Base-by-base conservation (phyloP, 306 rosid genomes). In the Dryas octopetala region DNA sequence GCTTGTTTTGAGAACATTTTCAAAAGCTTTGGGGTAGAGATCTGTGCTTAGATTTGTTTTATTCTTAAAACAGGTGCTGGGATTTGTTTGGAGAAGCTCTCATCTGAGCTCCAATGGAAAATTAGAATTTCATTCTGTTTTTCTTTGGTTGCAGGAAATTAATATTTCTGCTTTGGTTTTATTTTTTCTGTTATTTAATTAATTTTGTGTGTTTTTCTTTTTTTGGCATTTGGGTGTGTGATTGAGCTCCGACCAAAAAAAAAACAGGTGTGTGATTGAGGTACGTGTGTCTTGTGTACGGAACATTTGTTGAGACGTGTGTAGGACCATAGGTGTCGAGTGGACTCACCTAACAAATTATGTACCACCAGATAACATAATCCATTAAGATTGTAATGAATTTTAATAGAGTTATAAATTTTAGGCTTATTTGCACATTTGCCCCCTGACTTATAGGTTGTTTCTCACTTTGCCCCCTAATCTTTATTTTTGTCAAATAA, bases 1-100 rank as follows among this genome's bases (percentile, higher is more conserved):
- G 76, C 71, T 72, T 91, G 83, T 62, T 86, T 78, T 17, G 85
- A 11, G 0, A 88, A 78, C 88, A 78, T 82, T 80, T 75, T 78
- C 78, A 49, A 51, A 32, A 2, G 38, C 1, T 32, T 32, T 32
- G 38, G 38, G 2, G 38, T 2, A 32, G 3, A 32, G 38, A 50
- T 53, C 13, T 46, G 47, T 50, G 54, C 38, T 46, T 46, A n/a
- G 71, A 48, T 54, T 19, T 70, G 23, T 52, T 44, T 66, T 43
- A 16, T 2, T 54, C 4, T 46, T 49, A 64, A 41, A 43, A 54
- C 23, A 54, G 82, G 74, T 68, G 68, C 70, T 79, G 83, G 66
- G 77, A 80, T 76, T 73, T 72, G 15, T 67, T 51, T 62, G 68
- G 55, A 17, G 72, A 66, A 83, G 66, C 83, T 83, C 54, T 69